These are phyloP conservation scores for Geotrichum candidum DNA, from an alignment of 1,139 yeast genomes.

Conservation along the genomic window DNA sequence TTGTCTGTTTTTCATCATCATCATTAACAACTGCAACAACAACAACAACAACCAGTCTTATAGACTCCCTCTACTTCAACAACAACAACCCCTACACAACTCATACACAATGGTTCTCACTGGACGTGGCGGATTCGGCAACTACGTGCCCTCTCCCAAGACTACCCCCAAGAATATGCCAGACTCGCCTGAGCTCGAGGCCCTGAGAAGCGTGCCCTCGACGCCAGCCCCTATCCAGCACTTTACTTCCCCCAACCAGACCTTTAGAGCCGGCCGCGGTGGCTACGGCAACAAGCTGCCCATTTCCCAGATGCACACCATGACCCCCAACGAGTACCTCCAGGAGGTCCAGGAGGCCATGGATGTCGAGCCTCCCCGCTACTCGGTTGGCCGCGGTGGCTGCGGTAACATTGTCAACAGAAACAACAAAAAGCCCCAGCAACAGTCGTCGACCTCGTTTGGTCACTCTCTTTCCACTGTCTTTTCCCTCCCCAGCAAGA, in stretches of 20 bases:
- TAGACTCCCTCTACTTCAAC: not conserved
- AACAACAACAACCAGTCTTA: not conserved
- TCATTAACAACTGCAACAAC: not conserved
- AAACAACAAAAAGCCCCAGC: constrained; percentile 1
- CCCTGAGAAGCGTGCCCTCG: constrained; percentile 20
- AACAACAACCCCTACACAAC: not conserved
- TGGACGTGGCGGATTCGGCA: constrained; percentile 35
- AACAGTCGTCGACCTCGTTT: not conserved
- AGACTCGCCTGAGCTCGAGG: constrained; percentile 17
- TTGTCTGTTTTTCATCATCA: not conserved
- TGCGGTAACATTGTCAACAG: constrained; percentile 31
- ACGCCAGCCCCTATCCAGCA: constrained; percentile 37
- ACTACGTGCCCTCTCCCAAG: constrained; percentile 23
- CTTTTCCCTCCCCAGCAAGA: constrained; percentile 7
- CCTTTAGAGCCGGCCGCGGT: constrained; percentile 37
- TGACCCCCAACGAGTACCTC: constrained; percentile 34
- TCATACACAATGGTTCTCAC: constrained; percentile 29
- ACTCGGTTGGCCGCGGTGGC: constrained; percentile 38
- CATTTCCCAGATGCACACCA: constrained; percentile 29
- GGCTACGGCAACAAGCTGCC: constrained; percentile 37
- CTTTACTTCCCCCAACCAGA: constrained; percentile 34
- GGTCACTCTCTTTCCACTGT: constrained; percentile 1
- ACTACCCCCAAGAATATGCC: constrained; percentile 13
- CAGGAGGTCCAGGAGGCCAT: constrained; percentile 32
- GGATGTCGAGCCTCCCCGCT: constrained; percentile 31